phyloP scores from a whole-genome alignment of 192 early-diverging fungal genomes.

The Coemansia sp. region DNA sequence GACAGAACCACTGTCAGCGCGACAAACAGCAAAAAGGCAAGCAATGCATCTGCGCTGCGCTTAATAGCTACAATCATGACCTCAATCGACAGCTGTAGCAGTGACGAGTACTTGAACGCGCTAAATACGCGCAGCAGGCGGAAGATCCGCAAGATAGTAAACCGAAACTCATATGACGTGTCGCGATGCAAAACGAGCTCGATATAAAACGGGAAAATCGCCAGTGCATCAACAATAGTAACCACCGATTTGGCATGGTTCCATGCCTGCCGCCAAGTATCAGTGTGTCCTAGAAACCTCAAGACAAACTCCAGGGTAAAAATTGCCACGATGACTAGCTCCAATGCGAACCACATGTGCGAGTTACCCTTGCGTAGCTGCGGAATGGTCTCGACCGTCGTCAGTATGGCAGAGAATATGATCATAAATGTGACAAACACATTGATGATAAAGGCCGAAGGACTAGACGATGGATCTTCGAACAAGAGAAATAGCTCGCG shows the following conservation, averaged over 20 bases:
- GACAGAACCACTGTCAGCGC: constrained; percentile 71
- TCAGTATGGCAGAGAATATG: constrained; percentile 68
- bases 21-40: constrained; percentile 72
- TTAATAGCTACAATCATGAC: constrained; percentile 80
- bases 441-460: constrained; percentile 68
- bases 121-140: constrained; percentile 76
- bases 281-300: constrained; percentile 70
- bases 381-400: constrained; percentile 80
- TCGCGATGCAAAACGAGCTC: constrained; percentile 66
- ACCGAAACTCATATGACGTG: constrained; percentile 76
- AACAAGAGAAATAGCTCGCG: constrained; percentile 67
- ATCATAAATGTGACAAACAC: constrained; percentile 74
- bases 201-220: constrained; percentile 79
- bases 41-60: constrained; percentile 70
- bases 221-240: constrained; percentile 73
- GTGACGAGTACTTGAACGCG: constrained; percentile 78
- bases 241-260: constrained; percentile 38
- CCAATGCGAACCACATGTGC: constrained; percentile 62
- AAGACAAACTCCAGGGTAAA: constrained; percentile 74
- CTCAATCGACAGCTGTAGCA: constrained; percentile 79
- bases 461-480: constrained; percentile 76
- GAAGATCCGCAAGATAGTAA: constrained; percentile 79
- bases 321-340: constrained; percentile 67
- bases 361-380: constrained; percentile 57
- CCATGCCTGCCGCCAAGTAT: constrained; percentile 63